These are phyloP conservation scores for Botrytis hyacinthi DNA, from an alignment of 2,329 filamentous ascomycete genomes.

Conservation along the genomic window DNA sequence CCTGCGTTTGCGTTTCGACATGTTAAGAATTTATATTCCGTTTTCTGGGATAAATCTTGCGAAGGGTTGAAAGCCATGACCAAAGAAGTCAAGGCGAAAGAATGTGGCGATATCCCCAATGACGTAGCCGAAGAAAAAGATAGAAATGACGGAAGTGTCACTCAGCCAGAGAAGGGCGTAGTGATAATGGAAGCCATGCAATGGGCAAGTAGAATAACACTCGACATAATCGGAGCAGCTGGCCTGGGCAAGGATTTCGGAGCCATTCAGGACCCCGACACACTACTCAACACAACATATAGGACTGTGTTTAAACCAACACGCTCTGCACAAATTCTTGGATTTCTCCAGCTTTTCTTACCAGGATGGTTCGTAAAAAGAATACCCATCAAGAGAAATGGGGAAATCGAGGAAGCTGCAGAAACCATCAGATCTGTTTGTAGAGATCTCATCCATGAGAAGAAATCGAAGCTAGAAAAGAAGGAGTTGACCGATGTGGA, in stretches of 20 bases:
- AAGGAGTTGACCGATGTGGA: slow-evolving; percentile 58
- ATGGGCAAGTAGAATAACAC: slow-evolving; percentile 66
- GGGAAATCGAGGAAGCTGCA: slow-evolving; percentile 56
- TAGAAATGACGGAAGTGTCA: background rate
- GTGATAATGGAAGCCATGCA: slow-evolving; percentile 55
- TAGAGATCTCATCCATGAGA: slow-evolving; percentile 65
- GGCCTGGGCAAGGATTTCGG: slow-evolving; percentile 71
- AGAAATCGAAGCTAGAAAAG: slow-evolving; percentile 56
- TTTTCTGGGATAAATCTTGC: slow-evolving; percentile 76
- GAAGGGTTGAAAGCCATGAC: slow-evolving; percentile 66
- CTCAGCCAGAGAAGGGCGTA: slow-evolving; percentile 31
- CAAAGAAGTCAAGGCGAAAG: slow-evolving; percentile 44
- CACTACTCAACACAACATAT: slow-evolving; percentile 59
- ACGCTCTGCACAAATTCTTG: slow-evolving; percentile 52
- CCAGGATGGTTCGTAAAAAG: slow-evolving; percentile 58
- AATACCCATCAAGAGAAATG: slow-evolving; percentile 70
- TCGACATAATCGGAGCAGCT: slow-evolving; percentile 74
- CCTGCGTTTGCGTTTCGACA: slow-evolving; percentile 85
- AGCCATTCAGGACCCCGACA: slow-evolving; percentile 59
- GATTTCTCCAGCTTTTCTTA: slow-evolving; percentile 60
- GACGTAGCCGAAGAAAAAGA: slow-evolving; percentile 17
- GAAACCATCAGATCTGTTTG: slow-evolving; percentile 63
- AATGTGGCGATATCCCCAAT: slow-evolving; percentile 40
- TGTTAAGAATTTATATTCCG: slow-evolving; percentile 77
- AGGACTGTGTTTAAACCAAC: slow-evolving; percentile 53